A percentile compares a stretch with the other conserved stretches of the same genome.
These are phyloP conservation scores for Carex pumila DNA, from an alignment of 176 grass and related monocot species.

Conservation along the genomic window DNA sequence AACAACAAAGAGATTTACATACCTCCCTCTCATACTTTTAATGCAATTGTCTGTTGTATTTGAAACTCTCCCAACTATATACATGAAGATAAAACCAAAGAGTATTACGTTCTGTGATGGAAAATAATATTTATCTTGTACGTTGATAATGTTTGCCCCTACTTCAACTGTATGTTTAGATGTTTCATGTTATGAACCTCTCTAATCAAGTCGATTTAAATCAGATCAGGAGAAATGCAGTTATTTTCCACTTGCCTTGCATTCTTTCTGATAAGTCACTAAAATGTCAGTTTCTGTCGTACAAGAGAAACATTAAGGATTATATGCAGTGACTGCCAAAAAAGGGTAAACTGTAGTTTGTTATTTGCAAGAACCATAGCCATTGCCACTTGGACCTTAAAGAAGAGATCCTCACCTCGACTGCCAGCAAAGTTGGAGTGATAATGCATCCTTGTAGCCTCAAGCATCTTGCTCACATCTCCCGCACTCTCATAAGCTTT, in stretches of 20 bases:
- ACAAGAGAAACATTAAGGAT: background rate
- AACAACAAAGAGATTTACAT: conserved; percentile 18
- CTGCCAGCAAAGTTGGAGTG: conserved; percentile 91
- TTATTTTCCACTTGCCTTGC: background rate
- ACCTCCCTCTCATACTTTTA: background rate
- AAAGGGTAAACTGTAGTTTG: background rate
- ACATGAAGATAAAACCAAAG: background rate
- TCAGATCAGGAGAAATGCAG: background rate
- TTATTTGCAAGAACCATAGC: conserved; percentile 1
- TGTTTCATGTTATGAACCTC: background rate
- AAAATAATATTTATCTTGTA: background rate
- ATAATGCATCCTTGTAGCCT: conserved; percentile 90
- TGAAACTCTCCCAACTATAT: background rate
- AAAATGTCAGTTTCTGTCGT: background rate
- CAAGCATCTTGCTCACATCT: conserved; percentile 83
- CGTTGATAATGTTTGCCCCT: background rate
- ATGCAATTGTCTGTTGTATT: background rate
- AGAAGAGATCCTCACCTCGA: conserved; percentile 46
- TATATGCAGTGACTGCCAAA: background rate
- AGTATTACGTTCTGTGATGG: background rate
- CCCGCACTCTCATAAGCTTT: conserved; percentile 65
- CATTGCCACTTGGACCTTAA: background rate
- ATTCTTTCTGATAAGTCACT: background rate
- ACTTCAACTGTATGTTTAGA: background rate
- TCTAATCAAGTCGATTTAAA: background rate